A percentile compares a stretch with the other conserved stretches of the same genome.
Evolutionary conservation across 441 rosid species (phyloP).

Genomic region (Monsonia emarginata): DNA sequence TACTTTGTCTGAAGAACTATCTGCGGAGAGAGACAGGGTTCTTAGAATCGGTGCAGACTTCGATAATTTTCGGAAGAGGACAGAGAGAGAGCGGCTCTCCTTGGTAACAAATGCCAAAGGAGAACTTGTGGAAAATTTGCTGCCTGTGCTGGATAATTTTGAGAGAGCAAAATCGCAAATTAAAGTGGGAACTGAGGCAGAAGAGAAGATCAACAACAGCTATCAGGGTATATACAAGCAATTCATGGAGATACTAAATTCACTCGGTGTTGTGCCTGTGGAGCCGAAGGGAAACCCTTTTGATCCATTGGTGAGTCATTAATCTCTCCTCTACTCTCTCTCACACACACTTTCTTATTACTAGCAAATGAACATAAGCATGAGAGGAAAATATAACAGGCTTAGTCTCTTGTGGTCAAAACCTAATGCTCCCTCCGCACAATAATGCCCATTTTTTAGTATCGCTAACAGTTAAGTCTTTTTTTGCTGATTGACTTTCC

Average conservation of each 20-base stretch:
- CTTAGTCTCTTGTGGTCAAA: not conserved
- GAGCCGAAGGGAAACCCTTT: slow-evolving; percentile 75
- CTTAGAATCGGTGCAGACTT: slow-evolving; percentile 87
- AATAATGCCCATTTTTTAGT: no score
- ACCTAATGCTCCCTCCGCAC: no score
- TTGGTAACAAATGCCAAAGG: slow-evolving; percentile 78
- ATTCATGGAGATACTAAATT: slow-evolving; percentile 60
- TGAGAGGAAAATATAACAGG: not conserved
- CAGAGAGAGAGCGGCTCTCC: slow-evolving; percentile 72
- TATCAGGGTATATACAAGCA: slow-evolving; percentile 94
- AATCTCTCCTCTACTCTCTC: slow-evolving; percentile 7
- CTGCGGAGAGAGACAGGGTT: slow-evolving; percentile 54
- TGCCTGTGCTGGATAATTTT: slow-evolving; percentile 76
- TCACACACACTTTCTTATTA: not conserved
- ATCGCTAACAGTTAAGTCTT: no score
- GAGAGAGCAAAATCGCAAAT: slow-evolving; percentile 86
- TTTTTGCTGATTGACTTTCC: no score
- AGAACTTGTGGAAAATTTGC: slow-evolving; percentile 69
- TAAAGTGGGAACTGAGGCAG: slow-evolving; percentile 77
- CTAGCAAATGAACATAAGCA: not conserved
- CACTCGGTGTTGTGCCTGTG: slow-evolving; percentile 70
- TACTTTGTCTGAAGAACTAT: slow-evolving; percentile 47
- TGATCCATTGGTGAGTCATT: slow-evolving; percentile 76
- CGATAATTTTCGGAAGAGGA: slow-evolving; percentile 87
- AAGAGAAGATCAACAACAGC: slow-evolving; percentile 75